Evolutionary conservation across 768 basidiomycete genomes (phyloP).

Genomic region (Termitomyces sp.): DNA sequence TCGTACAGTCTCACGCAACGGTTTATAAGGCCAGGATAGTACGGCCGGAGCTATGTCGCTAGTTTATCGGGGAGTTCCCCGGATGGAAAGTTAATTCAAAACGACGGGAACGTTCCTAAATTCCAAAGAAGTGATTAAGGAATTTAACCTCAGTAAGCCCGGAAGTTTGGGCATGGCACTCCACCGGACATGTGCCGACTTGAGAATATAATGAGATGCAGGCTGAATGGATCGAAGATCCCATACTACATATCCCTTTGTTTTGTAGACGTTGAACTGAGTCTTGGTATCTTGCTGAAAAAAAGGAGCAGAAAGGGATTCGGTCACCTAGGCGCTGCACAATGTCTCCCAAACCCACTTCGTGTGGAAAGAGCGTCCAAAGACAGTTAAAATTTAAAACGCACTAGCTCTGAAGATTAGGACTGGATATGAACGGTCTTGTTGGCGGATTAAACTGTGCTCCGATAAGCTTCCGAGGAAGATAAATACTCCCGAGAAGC

Average conservation of each 20-base stretch:
- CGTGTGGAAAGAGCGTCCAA: too few relatives aligned
- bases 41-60: conserved; percentile 13
- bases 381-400: too few relatives aligned
- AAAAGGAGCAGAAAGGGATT: too few relatives aligned
- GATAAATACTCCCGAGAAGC: background rate
- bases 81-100: background rate
- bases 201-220: background rate
- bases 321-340: too few relatives aligned
- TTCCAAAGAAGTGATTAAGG: conserved; percentile 26
- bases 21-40: too few relatives aligned
- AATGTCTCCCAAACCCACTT: too few relatives aligned
- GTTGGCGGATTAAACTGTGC: background rate
- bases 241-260: background rate
- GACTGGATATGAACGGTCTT: too few relatives aligned
- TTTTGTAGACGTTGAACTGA: too few relatives aligned
- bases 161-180: background rate
- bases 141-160: background rate
- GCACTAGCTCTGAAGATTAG: too few relatives aligned
- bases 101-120: background rate
- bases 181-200: background rate
- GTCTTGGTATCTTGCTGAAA: too few relatives aligned
- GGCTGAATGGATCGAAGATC: background rate
- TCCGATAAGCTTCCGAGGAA: background rate
- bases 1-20: too few relatives aligned
- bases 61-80: conserved; percentile 13